These are phyloP conservation scores for Aspergillus ustus DNA, from an alignment of 2,329 filamentous ascomycete species.

Conservation along the genomic window DNA sequence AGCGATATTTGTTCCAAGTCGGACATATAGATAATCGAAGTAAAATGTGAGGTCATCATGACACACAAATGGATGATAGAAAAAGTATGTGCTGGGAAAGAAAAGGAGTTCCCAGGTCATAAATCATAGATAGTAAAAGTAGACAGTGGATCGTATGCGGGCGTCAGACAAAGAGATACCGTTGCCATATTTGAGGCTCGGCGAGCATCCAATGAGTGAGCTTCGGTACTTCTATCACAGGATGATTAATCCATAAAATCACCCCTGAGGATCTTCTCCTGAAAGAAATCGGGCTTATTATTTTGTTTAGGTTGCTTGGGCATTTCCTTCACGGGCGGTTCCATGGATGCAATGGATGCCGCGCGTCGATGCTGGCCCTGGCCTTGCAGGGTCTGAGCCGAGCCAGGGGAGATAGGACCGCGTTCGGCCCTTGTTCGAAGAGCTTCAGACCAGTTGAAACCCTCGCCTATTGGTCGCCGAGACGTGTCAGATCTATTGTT, in stretches of 20 bases:
- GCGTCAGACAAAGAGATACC: neutral
- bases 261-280: slow-evolving; percentile 95
- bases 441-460: slow-evolving; percentile 97
- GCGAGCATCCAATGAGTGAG: neutral
- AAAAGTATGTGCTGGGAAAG: neutral
- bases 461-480: slow-evolving; percentile 71
- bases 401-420: slow-evolving; percentile 50
- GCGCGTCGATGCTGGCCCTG: slow-evolving; percentile 49
- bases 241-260: slow-evolving; percentile 87
- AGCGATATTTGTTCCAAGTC: neutral
- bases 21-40: neutral
- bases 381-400: slow-evolving; percentile 41
- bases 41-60: neutral
- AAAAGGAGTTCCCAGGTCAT: neutral
- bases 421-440: slow-evolving; percentile 90
- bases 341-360: slow-evolving; percentile 57
- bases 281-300: slow-evolving; percentile 92
- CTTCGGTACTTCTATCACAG: neutral
- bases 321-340: slow-evolving; percentile 55
- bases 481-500: slow-evolving; percentile 50
- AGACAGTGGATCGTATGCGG: neutral
- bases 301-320: slow-evolving; percentile 55
- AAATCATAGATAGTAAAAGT: neutral
- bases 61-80: neutral
- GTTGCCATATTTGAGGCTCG: neutral